Evolutionary conservation across 495 filamentous ascomycete species (phyloP).

Genomic region (Symbiotaphrina buchneri): DNA sequence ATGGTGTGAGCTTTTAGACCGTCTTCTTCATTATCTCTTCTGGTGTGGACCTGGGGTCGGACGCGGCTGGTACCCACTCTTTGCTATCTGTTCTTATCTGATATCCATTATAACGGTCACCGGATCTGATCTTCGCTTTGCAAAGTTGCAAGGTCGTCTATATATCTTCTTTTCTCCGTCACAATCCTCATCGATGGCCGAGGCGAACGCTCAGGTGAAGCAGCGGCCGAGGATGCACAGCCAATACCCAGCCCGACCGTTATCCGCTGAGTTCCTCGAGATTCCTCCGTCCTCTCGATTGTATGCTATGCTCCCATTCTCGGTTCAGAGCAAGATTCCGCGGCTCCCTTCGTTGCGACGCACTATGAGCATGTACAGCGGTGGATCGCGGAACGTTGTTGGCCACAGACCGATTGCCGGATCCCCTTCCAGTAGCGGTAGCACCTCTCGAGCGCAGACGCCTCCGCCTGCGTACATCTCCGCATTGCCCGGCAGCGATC

Average conservation of each 20-base stretch:
- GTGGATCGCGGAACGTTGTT: not conserved
- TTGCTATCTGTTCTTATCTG: no score
- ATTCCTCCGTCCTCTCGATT: slow-evolving; percentile 5
- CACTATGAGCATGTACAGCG: slow-evolving; percentile 2
- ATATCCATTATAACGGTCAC: no score
- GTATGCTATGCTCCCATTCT: slow-evolving; percentile 9
- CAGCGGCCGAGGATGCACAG: not conserved
- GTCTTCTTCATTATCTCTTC: no score
- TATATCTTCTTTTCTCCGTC: no score
- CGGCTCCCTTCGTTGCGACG: slow-evolving; percentile 8
- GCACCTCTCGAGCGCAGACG: slow-evolving; percentile 5
- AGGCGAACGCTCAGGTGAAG: no score
- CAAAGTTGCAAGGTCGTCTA: no score
- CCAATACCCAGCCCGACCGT: not conserved
- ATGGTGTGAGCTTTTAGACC: no score
- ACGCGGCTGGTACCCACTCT: no score
- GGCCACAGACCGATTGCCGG: no score
- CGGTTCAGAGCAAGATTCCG: slow-evolving; percentile 10
- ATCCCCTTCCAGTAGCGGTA: not conserved
- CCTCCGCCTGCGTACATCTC: slow-evolving; percentile 10
- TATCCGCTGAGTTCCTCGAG: slow-evolving; percentile 1
- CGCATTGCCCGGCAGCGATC: slow-evolving; percentile 1
- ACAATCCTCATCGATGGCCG: no score
- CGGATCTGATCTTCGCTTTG: no score
- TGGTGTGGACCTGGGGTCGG: no score